Base-by-base conservation (phyloP, 257 asterid species). In the Solanum microdontum region DNA sequence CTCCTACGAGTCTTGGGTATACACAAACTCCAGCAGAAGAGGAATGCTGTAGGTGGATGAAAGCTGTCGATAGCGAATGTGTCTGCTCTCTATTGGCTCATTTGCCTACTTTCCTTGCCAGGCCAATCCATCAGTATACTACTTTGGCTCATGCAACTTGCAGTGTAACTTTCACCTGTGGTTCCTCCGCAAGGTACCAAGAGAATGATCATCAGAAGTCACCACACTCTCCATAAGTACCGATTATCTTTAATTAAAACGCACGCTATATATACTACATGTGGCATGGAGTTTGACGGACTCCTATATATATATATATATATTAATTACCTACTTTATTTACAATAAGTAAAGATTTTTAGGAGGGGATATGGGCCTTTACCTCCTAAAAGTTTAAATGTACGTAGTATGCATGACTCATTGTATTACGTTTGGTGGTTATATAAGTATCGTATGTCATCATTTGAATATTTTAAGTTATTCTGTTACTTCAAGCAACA, bases 41-140 rank as follows among this genome's bases (percentile, higher is more conserved):
- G n/a, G 92, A 95, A 51, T 95, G 98, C 84, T 96, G 98, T 88
- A 91, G 92, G 87, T 93, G 96, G 98, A 74, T 96, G 87, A 82
- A 84, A 60, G 85, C 87, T 34, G 84, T 96, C 3, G 97, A 95
- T 89, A 55, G 73, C n/a, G 87, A 88, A 26, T 96, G 98, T 66
- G 97, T 93, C 0, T 96, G 99, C 86, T 94, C 87, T 13, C 82
- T 94, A 73, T 86, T 95, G 91, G 92, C 90, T 70, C 92, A 28
- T 88, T 87, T 96, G 92, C 96, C 99, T 2, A 62, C 90, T 2
- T 95, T 94, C 88, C 97, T 96, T 24, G 84, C 95, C 28, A 90
- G 91, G 91, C 98, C 97, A 0, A 60, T 87, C 23, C 98, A 95
- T 86, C 88, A 86, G 72, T 95, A 94, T 90, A 92, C 94, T 4